Conservation (phyloP, 257 asterid genomes). For the Cruciata laevipes region DNA sequence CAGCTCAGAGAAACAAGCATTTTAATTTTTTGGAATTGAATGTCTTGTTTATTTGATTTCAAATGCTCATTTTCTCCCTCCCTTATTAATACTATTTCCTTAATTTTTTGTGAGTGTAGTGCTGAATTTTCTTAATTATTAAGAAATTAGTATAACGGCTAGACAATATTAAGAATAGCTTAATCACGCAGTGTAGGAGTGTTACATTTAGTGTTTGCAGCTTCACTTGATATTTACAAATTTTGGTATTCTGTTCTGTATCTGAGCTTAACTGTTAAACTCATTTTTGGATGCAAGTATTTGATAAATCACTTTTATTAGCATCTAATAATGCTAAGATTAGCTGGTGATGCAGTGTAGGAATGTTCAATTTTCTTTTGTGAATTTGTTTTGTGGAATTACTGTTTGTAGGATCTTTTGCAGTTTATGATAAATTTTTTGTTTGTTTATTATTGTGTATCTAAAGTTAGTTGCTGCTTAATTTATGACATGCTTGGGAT, state of each 20-base stretch:
- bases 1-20: not conserved
- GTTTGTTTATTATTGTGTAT: not conserved
- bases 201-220: not conserved
- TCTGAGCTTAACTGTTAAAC: not conserved
- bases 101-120: constrained; percentile 48
- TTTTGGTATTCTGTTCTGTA: not conserved
- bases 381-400: not conserved
- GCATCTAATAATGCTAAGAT: not conserved
- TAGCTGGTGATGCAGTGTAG: not conserved
- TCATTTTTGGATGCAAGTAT: not conserved
- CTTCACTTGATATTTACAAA: too few relatives aligned
- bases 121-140: constrained; percentile 79
- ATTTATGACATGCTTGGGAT: not conserved
- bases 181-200: not conserved
- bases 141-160: constrained; percentile 32
- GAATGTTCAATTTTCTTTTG: not conserved
- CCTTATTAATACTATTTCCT: not conserved
- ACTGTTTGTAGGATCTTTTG: not conserved
- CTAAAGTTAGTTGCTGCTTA: not conserved
- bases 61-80: not conserved
- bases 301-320: too few relatives aligned
- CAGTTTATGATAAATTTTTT: not conserved
- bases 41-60: not conserved
- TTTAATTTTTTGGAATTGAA: not conserved
- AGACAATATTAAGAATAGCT: not conserved